Conservation (phyloP, 768 basidiomycete genomes). For the Calocybe gangraenosa region DNA sequence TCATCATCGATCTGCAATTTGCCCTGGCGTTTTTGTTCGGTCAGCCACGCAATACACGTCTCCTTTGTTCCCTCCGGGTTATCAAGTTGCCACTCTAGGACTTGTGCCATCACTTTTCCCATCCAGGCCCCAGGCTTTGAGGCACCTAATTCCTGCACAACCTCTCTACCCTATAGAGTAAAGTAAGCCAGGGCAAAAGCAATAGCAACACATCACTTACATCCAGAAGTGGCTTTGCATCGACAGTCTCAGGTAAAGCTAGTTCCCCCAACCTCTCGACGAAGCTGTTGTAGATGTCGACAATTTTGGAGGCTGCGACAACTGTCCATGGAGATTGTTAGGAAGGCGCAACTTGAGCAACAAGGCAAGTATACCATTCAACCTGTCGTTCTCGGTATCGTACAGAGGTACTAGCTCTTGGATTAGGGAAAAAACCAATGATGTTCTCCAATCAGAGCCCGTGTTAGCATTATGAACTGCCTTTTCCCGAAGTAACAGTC, state of each 20-base stretch:
- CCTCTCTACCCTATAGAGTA: slow-evolving; percentile 61
- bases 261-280: slow-evolving; percentile 56
- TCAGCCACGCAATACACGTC: slow-evolving; percentile 69
- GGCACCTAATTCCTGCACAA: slow-evolving; percentile 48
- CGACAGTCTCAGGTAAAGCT: slow-evolving; percentile 53
- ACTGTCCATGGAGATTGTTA: slow-evolving; percentile 28
- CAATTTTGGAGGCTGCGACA: slow-evolving; percentile 39
- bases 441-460: slow-evolving; percentile 67
- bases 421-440: slow-evolving; percentile 71
- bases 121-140: slow-evolving; percentile 69
- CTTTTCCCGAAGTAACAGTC: slow-evolving; percentile 65
- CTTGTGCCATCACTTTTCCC: slow-evolving; percentile 52
- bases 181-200: slow-evolving; percentile 5
- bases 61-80: slow-evolving; percentile 64
- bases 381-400: slow-evolving; percentile 29
- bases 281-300: slow-evolving; percentile 66
- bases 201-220: slow-evolving; percentile 40
- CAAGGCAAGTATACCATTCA: slow-evolving; percentile 38
- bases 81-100: slow-evolving; percentile 85
- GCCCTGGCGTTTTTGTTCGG: slow-evolving; percentile 46
- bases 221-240: slow-evolving; percentile 72
- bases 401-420: slow-evolving; percentile 63
- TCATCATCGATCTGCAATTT: slow-evolving; percentile 29
- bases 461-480: slow-evolving; percentile 57
- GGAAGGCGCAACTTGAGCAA: neutral